phyloP scores from a whole-genome alignment of 192 early-diverging fungal species.

The Lunasporangiospora selenospora region DNA sequence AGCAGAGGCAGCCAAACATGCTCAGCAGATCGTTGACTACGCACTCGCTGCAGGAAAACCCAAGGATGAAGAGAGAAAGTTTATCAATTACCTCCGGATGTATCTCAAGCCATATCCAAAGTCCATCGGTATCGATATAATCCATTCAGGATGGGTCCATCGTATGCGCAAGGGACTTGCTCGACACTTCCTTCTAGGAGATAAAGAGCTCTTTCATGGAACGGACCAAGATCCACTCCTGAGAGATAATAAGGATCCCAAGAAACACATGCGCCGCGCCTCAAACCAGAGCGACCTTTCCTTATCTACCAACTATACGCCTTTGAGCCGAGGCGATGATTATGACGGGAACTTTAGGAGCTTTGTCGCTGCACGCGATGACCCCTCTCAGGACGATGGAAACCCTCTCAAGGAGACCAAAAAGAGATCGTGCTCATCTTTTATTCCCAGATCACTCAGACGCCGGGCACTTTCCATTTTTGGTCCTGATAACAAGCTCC shows the following conservation, averaged over 20 bases:
- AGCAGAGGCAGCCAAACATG: constrained; percentile 59
- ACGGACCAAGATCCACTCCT: constrained; percentile 18
- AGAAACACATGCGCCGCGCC: constrained; percentile 4
- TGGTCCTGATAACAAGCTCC: constrained; percentile 51
- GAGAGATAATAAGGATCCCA: not conserved
- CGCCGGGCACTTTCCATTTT: constrained; percentile 62
- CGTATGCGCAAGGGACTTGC: constrained; percentile 57
- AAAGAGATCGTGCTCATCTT: constrained; percentile 4
- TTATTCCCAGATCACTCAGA: constrained; percentile 13
- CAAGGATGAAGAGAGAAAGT: constrained; percentile 39
- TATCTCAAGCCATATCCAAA: constrained; percentile 60
- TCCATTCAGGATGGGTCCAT: constrained; percentile 51
- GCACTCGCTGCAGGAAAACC: constrained; percentile 35
- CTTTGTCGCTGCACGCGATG: not conserved
- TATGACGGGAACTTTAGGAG: constrained; percentile 35
- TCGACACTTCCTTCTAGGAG: constrained; percentile 52
- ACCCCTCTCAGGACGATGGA: not conserved
- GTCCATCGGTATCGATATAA: constrained; percentile 46
- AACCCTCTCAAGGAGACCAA: not conserved
- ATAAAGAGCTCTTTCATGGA: constrained; percentile 32
- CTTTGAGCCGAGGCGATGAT: constrained; percentile 5
- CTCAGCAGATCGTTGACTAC: constrained; percentile 56
- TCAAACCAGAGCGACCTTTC: constrained; percentile 14
- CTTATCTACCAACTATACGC: not conserved
- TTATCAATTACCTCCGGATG: constrained; percentile 57